A percentile compares a stretch with the other conserved stretches of the same genome.
phyloP scores from a whole-genome alignment of 768 basidiomycete genomes.

The Lentinula sp. region DNA sequence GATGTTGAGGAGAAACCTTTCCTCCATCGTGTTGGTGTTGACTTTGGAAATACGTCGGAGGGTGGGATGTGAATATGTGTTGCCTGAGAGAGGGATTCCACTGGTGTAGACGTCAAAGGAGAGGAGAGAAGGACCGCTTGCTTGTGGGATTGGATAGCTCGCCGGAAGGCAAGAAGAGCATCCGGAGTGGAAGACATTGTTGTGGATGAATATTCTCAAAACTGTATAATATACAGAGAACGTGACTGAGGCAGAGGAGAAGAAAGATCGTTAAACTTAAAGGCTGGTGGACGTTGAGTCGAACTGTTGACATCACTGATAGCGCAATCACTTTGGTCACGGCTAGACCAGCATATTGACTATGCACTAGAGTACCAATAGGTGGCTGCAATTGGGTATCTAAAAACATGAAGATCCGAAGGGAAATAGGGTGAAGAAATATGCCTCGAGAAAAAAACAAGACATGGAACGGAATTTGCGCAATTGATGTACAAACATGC shows the following conservation, averaged over 20 bases:
- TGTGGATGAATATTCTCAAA: not conserved
- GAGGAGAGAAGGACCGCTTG: slow-evolving; percentile 41
- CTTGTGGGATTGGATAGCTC: slow-evolving; percentile 52
- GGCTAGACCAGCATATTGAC: too few relatives aligned
- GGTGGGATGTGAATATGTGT: slow-evolving; percentile 60
- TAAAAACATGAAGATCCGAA: too few relatives aligned
- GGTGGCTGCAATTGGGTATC: not conserved
- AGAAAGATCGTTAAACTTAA: too few relatives aligned
- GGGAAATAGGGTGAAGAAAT: not conserved
- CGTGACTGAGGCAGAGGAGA: too few relatives aligned
- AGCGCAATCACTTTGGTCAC: too few relatives aligned
- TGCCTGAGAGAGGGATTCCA: slow-evolving; percentile 42
- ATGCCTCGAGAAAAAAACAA: not conserved
- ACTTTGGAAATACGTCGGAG: slow-evolving; percentile 56
- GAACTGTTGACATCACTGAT: too few relatives aligned
- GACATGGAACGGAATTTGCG: not conserved
- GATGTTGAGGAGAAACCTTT: slow-evolving; percentile 32
- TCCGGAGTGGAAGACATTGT: slow-evolving; percentile 23
- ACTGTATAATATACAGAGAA: not conserved
- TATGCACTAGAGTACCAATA: too few relatives aligned
- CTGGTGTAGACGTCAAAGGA: slow-evolving; percentile 31
- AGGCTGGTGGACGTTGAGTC: too few relatives aligned
- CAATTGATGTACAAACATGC: not conserved
- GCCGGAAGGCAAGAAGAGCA: slow-evolving; percentile 49
- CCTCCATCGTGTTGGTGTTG: slow-evolving; percentile 70